Evolutionary conservation across 1,284 basidiomycete genomes (phyloP), one percentile per base, ranked within the genome.

Genomic region (Sporisorium iseilematis-ciliati): DNA sequence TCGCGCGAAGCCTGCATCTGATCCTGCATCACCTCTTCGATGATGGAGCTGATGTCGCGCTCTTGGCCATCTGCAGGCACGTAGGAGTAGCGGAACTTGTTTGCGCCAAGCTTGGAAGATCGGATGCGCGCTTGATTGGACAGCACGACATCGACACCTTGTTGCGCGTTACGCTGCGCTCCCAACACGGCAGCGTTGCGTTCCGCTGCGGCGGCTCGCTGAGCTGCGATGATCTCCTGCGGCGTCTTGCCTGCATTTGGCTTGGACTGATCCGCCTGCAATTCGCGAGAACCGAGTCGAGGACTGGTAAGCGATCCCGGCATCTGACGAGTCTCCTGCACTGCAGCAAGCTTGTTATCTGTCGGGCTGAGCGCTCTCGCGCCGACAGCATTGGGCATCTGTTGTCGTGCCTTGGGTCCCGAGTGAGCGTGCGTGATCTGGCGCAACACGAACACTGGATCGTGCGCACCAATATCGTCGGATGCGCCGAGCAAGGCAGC

Each of bases 141-240:
- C 7, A 97, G 87, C 4, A 93, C 86, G 16, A 97, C 90, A 79
- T 97, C 95, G 78, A 96, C 89, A 0, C 95, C 95, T 58, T 93
- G 90, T 20, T 91, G 89, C 2, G 91, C 89, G 83, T 97, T 97
- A 7, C 90, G 88, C 77, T 94, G 92, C 0, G 94, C 90, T 6
- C 92, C 92, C 10, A 96, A 88, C 45, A 96, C 91, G 0, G 93
- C 93, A 8, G 91, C 90, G 82, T 96, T 94, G 67, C 91, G 94
- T 6, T 93, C 94, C 25, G 92, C 89, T 4, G 90, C 91, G 0
- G 91, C 92, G 4, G 91, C 92, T 14, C 94, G 89, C 84, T 97
- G 94, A 4, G 93, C 93, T n/a, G 92, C 92, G 53, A 96, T 96
- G 81, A 96, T 92, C 77, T 96, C 93, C 77, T 93, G 92, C 45